Evolutionary conservation across 2,329 filamentous ascomycete genomes (phyloP).

Genomic region (Calonectria leucothoes): DNA sequence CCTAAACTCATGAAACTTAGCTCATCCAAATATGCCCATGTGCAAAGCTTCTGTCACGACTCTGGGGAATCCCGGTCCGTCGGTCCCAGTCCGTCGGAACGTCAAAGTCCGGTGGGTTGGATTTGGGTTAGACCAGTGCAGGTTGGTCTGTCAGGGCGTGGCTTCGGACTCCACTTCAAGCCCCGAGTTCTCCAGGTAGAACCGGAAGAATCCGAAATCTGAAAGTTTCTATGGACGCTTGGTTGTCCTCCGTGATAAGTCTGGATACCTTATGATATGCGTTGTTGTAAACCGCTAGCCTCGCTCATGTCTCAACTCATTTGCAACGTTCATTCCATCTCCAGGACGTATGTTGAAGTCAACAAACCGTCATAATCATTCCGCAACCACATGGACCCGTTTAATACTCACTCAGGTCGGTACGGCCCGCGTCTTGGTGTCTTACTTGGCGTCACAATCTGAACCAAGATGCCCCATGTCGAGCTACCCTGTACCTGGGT

Average conservation of each 20-base stretch:
- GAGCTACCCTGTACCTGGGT: not conserved
- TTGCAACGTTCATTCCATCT: rapidly evolving
- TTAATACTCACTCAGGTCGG: not conserved
- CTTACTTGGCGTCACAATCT: not conserved
- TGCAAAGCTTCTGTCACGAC: too few species aligned
- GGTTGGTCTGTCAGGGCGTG: not conserved
- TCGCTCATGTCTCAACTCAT: not conserved
- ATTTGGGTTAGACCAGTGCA: not conserved
- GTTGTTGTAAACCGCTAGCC: too few species aligned
- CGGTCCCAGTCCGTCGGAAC: not conserved
- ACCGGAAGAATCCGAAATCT: not conserved
- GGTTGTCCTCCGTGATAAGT: not conserved
- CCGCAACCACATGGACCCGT: too few species aligned
- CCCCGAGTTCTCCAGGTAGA: not conserved
- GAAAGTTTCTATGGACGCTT: not conserved
- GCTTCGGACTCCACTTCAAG: not conserved
- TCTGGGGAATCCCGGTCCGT: not conserved
- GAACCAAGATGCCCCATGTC: not conserved
- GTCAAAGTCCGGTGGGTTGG: not conserved
- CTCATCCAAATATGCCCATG: not conserved
- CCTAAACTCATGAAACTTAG: not conserved
- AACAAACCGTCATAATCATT: not conserved
- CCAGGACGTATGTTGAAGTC: not conserved
- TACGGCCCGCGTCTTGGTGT: not conserved
- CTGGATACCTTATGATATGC: not conserved